These are phyloP conservation scores for Eragrostis tef DNA, from an alignment of 202 grass and related monocot genomes.

Conservation along the genomic window DNA sequence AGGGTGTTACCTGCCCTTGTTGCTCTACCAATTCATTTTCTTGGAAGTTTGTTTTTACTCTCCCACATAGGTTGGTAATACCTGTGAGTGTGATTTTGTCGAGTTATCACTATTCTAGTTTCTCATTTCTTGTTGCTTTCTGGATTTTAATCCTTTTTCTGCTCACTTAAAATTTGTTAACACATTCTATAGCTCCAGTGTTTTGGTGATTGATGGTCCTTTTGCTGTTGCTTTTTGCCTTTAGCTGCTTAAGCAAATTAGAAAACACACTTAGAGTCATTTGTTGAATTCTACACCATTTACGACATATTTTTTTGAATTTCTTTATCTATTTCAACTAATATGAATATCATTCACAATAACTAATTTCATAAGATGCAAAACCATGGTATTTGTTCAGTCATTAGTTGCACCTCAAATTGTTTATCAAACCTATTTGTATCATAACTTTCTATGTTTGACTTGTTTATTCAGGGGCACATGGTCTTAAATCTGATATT, in stretches of 20 bases:
- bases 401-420: conserved; percentile 21
- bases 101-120: conserved; percentile 26
- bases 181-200: neutral
- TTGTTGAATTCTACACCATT: conserved; percentile 12
- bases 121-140: neutral
- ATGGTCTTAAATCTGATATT: conserved; percentile 77
- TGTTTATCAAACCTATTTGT: conserved; percentile 20
- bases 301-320: neutral
- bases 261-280: neutral
- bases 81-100: neutral
- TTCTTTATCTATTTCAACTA: neutral
- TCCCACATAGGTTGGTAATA: conserved; percentile 27
- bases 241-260: conserved; percentile 30
- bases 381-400: neutral
- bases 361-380: conserved; percentile 28
- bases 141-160: conserved; percentile 13
- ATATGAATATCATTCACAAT: conserved; percentile 31
- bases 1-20: neutral
- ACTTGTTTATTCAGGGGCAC: conserved; percentile 63
- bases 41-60: conserved; percentile 4
- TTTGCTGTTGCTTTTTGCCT: conserved; percentile 9
- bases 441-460: conserved; percentile 35
- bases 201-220: neutral
- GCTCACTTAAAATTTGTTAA: neutral
- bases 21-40: conserved; percentile 29